These are phyloP conservation scores for Fusarium metavorans DNA, from an alignment of 2,329 filamentous ascomycete species.

Conservation along the genomic window DNA sequence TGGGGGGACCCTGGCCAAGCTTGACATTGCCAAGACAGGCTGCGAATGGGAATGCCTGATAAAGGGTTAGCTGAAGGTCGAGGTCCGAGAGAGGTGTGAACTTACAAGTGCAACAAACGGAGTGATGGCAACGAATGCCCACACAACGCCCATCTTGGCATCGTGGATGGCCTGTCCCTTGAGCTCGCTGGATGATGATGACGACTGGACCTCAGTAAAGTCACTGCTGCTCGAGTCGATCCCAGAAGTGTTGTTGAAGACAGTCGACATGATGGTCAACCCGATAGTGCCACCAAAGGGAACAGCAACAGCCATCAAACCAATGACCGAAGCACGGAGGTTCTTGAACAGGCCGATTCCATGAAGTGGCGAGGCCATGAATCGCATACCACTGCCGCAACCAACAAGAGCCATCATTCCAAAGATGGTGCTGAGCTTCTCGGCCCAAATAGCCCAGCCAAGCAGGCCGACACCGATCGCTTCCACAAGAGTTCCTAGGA, in stretches of 20 bases:
- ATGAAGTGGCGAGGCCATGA: slow-evolving; percentile 74
- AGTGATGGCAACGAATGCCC: slow-evolving; percentile 72
- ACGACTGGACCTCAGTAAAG: slow-evolving; percentile 40
- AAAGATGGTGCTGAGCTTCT: slow-evolving; percentile 64
- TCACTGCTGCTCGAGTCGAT: slow-evolving; percentile 39
- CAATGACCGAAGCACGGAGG: slow-evolving; percentile 69
- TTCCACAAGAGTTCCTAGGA: slow-evolving; percentile 68
- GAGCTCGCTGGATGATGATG: slow-evolving; percentile 8
- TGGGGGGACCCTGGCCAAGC: slow-evolving; percentile 42
- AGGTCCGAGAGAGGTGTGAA: neutral
- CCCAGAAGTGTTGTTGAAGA: slow-evolving; percentile 71
- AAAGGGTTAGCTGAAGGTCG: slow-evolving; percentile 8
- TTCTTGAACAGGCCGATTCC: slow-evolving; percentile 71
- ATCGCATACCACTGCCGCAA: slow-evolving; percentile 71
- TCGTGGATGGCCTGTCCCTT: slow-evolving; percentile 38
- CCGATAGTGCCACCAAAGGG: slow-evolving; percentile 75
- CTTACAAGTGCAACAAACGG: slow-evolving; percentile 65
- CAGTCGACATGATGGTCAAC: slow-evolving; percentile 75
- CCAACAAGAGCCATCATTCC: slow-evolving; percentile 76
- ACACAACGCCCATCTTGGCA: slow-evolving; percentile 68
- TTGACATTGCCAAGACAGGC: slow-evolving; percentile 49
- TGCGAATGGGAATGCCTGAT: slow-evolving; percentile 43
- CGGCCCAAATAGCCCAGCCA: slow-evolving; percentile 65
- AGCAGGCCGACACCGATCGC: slow-evolving; percentile 69
- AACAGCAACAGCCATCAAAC: slow-evolving; percentile 68